Conservation (phyloP, 768 basidiomycete genomes). For the Erythrobasidium yunnanense region DNA sequence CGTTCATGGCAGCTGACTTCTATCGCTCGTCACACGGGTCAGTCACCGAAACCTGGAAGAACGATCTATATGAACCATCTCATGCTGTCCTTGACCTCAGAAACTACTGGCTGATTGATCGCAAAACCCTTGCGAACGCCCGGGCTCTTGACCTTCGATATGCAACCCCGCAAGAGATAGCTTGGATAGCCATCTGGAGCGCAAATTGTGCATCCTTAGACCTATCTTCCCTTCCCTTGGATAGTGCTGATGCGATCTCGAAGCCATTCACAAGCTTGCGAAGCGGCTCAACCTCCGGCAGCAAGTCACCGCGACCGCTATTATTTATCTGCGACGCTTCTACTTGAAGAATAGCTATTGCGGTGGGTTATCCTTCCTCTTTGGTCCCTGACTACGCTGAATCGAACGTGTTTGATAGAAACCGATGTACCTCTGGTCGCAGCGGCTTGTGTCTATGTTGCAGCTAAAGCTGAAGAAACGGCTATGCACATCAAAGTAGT, state of each 20-base stretch:
- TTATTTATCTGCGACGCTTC: slow-evolving; percentile 90
- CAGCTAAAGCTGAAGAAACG: slow-evolving; percentile 92
- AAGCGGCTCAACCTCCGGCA: slow-evolving; percentile 73
- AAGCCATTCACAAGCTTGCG: slow-evolving; percentile 76
- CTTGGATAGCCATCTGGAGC: slow-evolving; percentile 77
- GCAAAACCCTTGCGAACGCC: slow-evolving; percentile 61
- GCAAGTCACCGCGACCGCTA: slow-evolving; percentile 84
- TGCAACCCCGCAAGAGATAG: slow-evolving; percentile 66
- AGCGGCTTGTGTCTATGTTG: slow-evolving; percentile 86
- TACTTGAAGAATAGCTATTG: slow-evolving; percentile 91
- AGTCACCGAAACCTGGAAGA: background rate
- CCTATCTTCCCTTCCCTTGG: background rate
- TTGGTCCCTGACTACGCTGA: too few relatives aligned
- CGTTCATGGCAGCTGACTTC: slow-evolving; percentile 26
- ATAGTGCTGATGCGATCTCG: background rate
- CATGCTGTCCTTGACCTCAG: too few relatives aligned
- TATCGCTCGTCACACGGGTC: slow-evolving; percentile 26
- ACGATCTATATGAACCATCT: too few relatives aligned
- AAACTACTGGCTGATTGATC: slow-evolving; percentile 83
- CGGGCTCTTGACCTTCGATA: slow-evolving; percentile 66
- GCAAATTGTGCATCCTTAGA: slow-evolving; percentile 54
- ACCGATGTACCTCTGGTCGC: slow-evolving; percentile 90
- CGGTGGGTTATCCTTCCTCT: slow-evolving; percentile 32
- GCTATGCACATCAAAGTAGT: slow-evolving; percentile 90
- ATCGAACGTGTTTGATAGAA: too few relatives aligned